Percentiles rank a stretch among this genome's conserved stretches.
Evolutionary conservation across 208 protist genomes (phyloP).

Genomic region (Trypanosoma avium): DNA sequence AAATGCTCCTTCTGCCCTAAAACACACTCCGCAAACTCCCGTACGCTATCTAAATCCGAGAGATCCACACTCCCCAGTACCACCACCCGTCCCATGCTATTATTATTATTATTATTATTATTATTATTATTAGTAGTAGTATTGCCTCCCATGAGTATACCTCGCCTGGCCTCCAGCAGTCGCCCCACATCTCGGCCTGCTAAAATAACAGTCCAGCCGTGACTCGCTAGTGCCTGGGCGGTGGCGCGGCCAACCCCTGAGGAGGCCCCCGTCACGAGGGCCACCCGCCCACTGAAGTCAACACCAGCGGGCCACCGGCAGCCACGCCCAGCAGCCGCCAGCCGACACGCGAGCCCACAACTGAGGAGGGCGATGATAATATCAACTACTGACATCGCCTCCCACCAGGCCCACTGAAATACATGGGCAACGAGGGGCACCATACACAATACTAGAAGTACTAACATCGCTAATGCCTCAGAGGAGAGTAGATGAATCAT

Average conservation of each 20-base stretch:
- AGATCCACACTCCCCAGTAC: slow-evolving; percentile 78
- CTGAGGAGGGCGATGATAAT: slow-evolving; percentile 23
- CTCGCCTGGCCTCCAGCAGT: slow-evolving; percentile 49
- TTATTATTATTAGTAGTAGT: too few relatives aligned
- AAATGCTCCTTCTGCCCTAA: slow-evolving; percentile 32
- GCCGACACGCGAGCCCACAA: slow-evolving; percentile 47
- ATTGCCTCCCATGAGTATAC: too few relatives aligned
- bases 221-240: slow-evolving; percentile 60
- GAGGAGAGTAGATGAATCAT: slow-evolving; percentile 75
- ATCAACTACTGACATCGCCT: slow-evolving; percentile 5
- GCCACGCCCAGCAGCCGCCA: slow-evolving; percentile 36
- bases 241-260: slow-evolving; percentile 79
- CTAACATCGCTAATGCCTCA: slow-evolving; percentile 41
- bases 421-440: slow-evolving; percentile 10
- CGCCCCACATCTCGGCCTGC: slow-evolving; percentile 54
- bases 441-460: slow-evolving; percentile 36
- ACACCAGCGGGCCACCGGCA: slow-evolving; percentile 65
- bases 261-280: slow-evolving; percentile 76
- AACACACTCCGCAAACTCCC: slow-evolving; percentile 53
- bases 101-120: too few relatives aligned
- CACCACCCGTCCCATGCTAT: slow-evolving; percentile 35
- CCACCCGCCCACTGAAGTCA: slow-evolving; percentile 62
- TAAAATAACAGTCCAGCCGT: slow-evolving; percentile 80
- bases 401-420: slow-evolving; percentile 11
- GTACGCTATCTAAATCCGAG: slow-evolving; percentile 59